Evolutionary conservation across 75 land plant genomes (phyloP), one percentile per base, ranked within the genome.

Genomic region (Larix kaempferi): DNA sequence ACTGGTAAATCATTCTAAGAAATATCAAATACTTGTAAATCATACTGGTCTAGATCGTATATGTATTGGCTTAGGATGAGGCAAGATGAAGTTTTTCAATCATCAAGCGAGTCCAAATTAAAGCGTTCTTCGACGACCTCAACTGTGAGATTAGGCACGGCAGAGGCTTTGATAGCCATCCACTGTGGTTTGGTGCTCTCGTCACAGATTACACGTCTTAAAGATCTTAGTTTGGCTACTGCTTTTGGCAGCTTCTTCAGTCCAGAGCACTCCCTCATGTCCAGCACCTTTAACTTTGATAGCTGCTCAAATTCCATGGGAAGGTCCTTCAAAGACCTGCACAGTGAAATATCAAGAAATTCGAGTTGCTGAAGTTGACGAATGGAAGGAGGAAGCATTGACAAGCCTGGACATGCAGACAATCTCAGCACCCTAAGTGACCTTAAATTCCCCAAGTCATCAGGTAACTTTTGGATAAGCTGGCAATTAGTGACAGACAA

Each of bases 231-330:
- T 1, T 63, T 72, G 1, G 55, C 56, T 8, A 41, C 74, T 1
- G 87, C 82, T 2, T 35, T 25, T 0, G 92, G 92, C 17, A 90
- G 75, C 33, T 37, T 39, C 77, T 61, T 79, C 17, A 90, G 59
- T 33, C 44, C 80, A 11, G 71, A 57, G 62, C 92, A 90, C 74
- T 87, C 86, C 58, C 89, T 79, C 92, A 90, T 88, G 82, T 90
- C 89, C n/a, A 87, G 83, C 80, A 81, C 87, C 78, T 85, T 85
- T 80, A 90, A 77, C 8, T 74, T 83, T 13, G 15, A 25, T 67
- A 85, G 52, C 10, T 76, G 39, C 17, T 82, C 82, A 23, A 90
- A 69, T 13, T 77, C 79, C 6, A 85, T 82, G 26, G 92, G 89
- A 3, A 90, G 83, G 73, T 79, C 65, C 37, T 41, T 57, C 59